Base-by-base conservation (phyloP, 805 yeast genomes). In the Candida krabiensis region DNA sequence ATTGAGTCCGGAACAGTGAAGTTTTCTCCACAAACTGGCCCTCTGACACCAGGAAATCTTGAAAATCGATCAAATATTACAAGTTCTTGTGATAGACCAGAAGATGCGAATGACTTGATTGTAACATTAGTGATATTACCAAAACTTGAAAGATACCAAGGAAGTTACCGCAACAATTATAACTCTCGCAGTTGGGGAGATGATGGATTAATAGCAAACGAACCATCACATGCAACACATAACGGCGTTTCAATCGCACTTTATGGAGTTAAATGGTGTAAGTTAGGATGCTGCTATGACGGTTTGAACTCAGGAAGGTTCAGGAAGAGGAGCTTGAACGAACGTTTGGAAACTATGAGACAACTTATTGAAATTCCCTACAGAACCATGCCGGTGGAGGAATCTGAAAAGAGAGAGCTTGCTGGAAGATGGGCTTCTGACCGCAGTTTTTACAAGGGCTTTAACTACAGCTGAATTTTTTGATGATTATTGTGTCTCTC, bases 241-340 rank as follows among this genome's bases (percentile, higher is more conserved):
- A 87, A 85, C 55, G 99, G 99, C 1, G 72, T 80, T 30, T 83
- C 95, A 27, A 69, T 73, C 39, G 80, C 83, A 4, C 66, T 93
- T 2, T 76, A 74, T 46, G 67, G 64, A 34, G 79, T 80, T 30
- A 66, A 68, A 48, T 76, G 79, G 79, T 74, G 63, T 34, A 46
- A 43, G 23, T 33, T 54, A 6, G 56, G 52, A 21, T 61, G 44
- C 39, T 47, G 56, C 37, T 38, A 41, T 25, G 45, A 47, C 17
- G 48, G 44, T 11, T 31, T 47, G 21, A 44, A 44, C 24, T 32
- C 36, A 8, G 38, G 42, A 15, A 43, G 47, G 14, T 35, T 53
- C 33, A 51, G 56, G 31, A 57, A 53, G 29, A 33, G 49, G 30
- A 31, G 41, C 15, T 33, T 56, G 19, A 43, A 43, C 27, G 64